Evolutionary conservation across 2,329 filamentous ascomycete genomes (phyloP).

Genomic region (Colletotrichum viniferum): DNA sequence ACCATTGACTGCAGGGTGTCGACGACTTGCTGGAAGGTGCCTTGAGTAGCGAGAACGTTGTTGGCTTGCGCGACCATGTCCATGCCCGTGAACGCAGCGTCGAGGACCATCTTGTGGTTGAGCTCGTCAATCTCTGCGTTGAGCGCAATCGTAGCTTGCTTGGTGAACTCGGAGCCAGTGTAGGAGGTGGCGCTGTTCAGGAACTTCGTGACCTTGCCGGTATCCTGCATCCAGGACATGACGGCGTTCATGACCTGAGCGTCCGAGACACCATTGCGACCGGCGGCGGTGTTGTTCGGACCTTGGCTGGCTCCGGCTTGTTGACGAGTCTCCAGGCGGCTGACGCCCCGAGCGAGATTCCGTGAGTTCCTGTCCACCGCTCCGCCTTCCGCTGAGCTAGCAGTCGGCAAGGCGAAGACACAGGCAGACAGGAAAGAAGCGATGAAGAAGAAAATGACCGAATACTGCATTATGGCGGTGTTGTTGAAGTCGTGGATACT

Average conservation of each 20-base stretch:
- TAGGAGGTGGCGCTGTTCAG: conserved; percentile 24
- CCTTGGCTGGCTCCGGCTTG: background rate
- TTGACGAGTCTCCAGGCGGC: background rate
- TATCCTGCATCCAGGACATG: conserved; percentile 24
- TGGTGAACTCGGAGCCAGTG: conserved; percentile 24
- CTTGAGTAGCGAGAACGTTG: conserved; percentile 22
- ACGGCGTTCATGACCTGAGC: conserved; percentile 24
- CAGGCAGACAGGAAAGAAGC: background rate
- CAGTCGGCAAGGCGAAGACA: conserved; percentile 8
- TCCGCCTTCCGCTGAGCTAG: background rate
- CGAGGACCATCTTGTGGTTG: conserved; percentile 26
- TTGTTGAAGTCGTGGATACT: background rate
- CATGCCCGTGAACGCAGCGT: conserved; percentile 14
- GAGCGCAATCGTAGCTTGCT: conserved; percentile 25
- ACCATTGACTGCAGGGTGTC: conserved; percentile 25
- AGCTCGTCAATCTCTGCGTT: conserved; percentile 27
- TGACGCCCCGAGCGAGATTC: background rate
- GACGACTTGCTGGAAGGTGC: conserved; percentile 25
- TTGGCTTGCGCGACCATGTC: conserved; percentile 21
- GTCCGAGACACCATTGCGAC: conserved; percentile 16
- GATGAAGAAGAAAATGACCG: conserved; percentile 2
- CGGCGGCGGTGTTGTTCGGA: background rate
- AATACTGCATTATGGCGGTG: conserved; percentile 12
- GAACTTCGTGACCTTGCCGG: conserved; percentile 25
- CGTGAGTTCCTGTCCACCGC: background rate